Evolutionary conservation across 768 basidiomycete genomes (phyloP), one percentile per base, ranked within the genome.

Genomic region (Kwoniella dendrophila): DNA sequence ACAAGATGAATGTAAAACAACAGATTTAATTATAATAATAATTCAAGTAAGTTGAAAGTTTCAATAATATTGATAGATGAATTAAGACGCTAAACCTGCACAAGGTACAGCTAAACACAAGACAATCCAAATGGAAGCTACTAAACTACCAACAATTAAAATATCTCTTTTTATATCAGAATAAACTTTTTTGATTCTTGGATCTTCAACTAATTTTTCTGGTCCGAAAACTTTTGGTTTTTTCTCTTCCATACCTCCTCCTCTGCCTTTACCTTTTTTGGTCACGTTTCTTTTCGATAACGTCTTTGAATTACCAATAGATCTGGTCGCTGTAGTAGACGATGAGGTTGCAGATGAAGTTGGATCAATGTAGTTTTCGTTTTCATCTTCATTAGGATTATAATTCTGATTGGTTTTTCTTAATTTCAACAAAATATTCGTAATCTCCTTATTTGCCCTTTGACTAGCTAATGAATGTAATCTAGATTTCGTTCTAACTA

Each of bases 51-150:
- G n/a, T n/a, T n/a, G n/a, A n/a, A n/a, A n/a, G n/a, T n/a, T n/a
- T n/a, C n/a, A n/a, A n/a, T n/a, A n/a, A n/a, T n/a, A n/a, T n/a
- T n/a, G n/a, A n/a, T n/a, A n/a, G n/a, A n/a, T n/a, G n/a, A n/a
- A n/a, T n/a, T n/a, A n/a, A n/a, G 56, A 59, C 30, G 59, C 56
- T 26, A 70, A 32, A 10, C 65, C 70, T 30, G 33, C 45, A 18
- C 65, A 66, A 7, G 75, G 75, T 16, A 74, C 68, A 22, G 75
- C 75, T 12, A 77, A 62, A 62, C 69, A 73, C 18, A 74, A 14
- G 30, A 57, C 66, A 5, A 70, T 54, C 69, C 71, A 74, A 18
- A 65, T 40, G 4, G 59, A 34, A 24, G 36, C 63, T 22, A 56
- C 50, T 14, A 66, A n/a, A 1, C 32, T 40, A 3, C 69, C 75